phyloP scores from a whole-genome alignment of 345 rosid species.

The Populus ilicifolia region DNA sequence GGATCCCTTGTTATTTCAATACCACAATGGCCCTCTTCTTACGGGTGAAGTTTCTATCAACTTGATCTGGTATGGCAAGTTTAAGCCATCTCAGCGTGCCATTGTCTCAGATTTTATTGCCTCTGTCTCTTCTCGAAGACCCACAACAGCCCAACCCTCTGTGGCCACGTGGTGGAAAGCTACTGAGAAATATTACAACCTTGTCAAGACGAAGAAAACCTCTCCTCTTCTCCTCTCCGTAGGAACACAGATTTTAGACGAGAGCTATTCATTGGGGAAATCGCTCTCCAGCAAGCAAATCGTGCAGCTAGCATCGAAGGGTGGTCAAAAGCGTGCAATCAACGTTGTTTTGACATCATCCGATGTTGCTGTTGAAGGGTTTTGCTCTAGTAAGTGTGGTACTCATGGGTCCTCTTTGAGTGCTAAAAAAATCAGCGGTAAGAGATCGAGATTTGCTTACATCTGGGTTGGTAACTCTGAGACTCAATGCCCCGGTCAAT shows the following conservation, averaged over 20 bases:
- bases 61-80: constrained; percentile 26
- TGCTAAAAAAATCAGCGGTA: background rate
- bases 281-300: constrained; percentile 19
- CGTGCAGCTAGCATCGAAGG: constrained; percentile 16
- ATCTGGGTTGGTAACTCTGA: constrained; percentile 29
- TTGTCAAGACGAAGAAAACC: constrained; percentile 1
- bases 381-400: constrained; percentile 23
- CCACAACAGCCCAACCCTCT: constrained; percentile 4
- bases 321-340: constrained; percentile 16
- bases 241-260: constrained; percentile 18
- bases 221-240: constrained; percentile 3
- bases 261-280: constrained; percentile 22
- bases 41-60: constrained; percentile 13
- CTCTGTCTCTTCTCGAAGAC: constrained; percentile 2
- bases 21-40: constrained; percentile 30
- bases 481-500: constrained; percentile 23
- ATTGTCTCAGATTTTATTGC: constrained; percentile 23
- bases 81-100: constrained; percentile 23
- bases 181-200: constrained; percentile 17
- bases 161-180: constrained; percentile 24
- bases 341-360: constrained; percentile 26
- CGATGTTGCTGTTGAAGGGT: constrained; percentile 24
- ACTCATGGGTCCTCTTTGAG: constrained; percentile 5
- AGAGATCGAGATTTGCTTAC: constrained; percentile 12
- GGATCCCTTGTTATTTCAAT: constrained; percentile 9